Evolutionary conservation across 805 yeast genomes (phyloP).

Genomic region (Wickerhamomyces bovis): DNA sequence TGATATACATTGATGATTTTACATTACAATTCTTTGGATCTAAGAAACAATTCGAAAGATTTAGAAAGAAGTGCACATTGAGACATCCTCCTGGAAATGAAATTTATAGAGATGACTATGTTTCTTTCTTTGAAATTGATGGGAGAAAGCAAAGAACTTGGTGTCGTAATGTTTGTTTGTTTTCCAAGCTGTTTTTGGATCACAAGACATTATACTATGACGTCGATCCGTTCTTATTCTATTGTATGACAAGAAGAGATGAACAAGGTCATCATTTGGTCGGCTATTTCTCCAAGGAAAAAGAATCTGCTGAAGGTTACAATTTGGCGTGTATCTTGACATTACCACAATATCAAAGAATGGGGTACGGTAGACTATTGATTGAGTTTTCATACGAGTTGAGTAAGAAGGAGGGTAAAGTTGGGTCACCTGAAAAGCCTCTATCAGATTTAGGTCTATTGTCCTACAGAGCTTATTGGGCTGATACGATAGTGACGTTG

Average conservation of each 20-base stretch:
- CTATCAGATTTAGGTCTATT: conserved; percentile 89
- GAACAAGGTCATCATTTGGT: conserved; percentile 92
- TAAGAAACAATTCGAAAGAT: conserved; percentile 85
- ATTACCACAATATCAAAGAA: conserved; percentile 92
- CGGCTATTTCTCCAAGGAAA: conserved; percentile 95
- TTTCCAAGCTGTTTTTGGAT: conserved; percentile 87
- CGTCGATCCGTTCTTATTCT: conserved; percentile 95
- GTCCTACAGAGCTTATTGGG: conserved; percentile 94
- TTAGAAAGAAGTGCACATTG: conserved; percentile 78
- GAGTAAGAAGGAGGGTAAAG: conserved; percentile 80
- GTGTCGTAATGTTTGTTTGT: conserved; percentile 91
- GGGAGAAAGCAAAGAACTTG: conserved; percentile 94
- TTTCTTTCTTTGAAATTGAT: conserved; percentile 95
- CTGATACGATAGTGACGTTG: conserved; percentile 75
- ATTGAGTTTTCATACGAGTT: conserved; percentile 92
- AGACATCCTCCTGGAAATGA: conserved; percentile 99
- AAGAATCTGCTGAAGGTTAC: conserved; percentile 91
- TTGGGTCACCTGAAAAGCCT: conserved; percentile 97
- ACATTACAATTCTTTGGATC: conserved; percentile 86
- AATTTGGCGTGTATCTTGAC: conserved; percentile 97
- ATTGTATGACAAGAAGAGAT: conserved; percentile 89
- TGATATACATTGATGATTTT: conserved; percentile 85
- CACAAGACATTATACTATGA: conserved; percentile 96
- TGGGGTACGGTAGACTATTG: conserved; percentile 86
- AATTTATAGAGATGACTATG: conserved; percentile 86